Conservation (phyloP, 2,329 filamentous ascomycete species). For the Pseudogymnoascus sp. region DNA sequence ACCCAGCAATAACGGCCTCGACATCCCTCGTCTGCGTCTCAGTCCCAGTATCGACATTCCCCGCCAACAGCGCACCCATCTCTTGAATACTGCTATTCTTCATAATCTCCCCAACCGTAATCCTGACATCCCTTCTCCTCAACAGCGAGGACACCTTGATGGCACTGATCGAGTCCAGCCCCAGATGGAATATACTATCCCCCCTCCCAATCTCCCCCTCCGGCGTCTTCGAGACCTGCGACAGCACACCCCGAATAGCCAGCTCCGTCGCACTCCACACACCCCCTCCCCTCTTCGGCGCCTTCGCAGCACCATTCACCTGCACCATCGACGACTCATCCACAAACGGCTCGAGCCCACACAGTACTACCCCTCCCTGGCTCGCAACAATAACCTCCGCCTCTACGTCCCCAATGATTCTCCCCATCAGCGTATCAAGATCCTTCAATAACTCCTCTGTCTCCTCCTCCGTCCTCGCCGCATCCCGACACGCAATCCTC, state of each 20-base stretch:
- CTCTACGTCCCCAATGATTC: slow-evolving; percentile 46
- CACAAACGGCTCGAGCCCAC: slow-evolving; percentile 49
- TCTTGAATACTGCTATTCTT: slow-evolving; percentile 51
- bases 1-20: slow-evolving; percentile 34
- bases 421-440: slow-evolving; percentile 54
- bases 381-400: slow-evolving; percentile 50
- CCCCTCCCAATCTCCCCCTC: slow-evolving; percentile 49
- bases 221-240: slow-evolving; percentile 53
- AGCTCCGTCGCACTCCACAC: slow-evolving; percentile 34
- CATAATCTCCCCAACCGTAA: slow-evolving; percentile 66
- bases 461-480: slow-evolving; percentile 43
- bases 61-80: neutral
- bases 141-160: slow-evolving; percentile 73
- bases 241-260: slow-evolving; percentile 41
- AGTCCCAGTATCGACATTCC: slow-evolving; percentile 47
- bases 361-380: slow-evolving; percentile 53
- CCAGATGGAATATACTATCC: slow-evolving; percentile 69
- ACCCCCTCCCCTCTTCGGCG: slow-evolving; percentile 7
- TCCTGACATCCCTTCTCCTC: slow-evolving; percentile 50
- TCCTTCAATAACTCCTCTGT: slow-evolving; percentile 47
- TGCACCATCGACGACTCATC: neutral
- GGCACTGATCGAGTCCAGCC: slow-evolving; percentile 81
- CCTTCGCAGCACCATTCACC: neutral
- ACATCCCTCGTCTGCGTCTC: slow-evolving; percentile 35
- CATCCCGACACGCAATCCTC: slow-evolving; percentile 64